Evolutionary conservation across 345 rosid species (phyloP), one percentile per base, ranked within the genome.

Genomic region (Ceriops zippeliana): DNA sequence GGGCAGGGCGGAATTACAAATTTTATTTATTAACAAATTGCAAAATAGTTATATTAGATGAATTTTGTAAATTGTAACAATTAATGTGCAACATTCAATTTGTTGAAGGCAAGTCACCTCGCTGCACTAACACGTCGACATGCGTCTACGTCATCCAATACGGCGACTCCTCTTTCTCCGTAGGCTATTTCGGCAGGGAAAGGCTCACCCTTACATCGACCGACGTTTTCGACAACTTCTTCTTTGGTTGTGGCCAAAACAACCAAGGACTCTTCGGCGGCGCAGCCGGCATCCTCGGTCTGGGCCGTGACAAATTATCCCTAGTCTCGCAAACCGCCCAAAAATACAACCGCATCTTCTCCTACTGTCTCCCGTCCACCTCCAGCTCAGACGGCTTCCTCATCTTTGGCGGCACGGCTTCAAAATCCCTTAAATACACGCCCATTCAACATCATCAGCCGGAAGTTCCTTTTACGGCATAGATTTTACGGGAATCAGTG

Each of bases 331-430:
- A 93, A 76, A 86, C 92, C 0, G 83, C 87, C 2, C 5, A 57
- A 1, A 80, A 80, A 21, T 93, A 88, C 83, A 85, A 82, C 37
- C 83, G 86, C 38, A 27, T 86, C 60, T 93, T 93, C 82, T 91
- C 98, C 37, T 91, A 93, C 37, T 93, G 98, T 58, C 86, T 93
- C 3, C 97, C 98, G 0, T 86, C 98, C 5, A 76, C 95, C 27
- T 0, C 90, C 2, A 70, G 83, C 82, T 67, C 82, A 59, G 85
- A 88, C 10, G 98, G 98, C 1, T 86, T 83, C 82, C 89, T 93
- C 74, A 81, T 84, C 3, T 89, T 93, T 62, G 78, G 85, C 38
- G 65, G 72, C 65, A 32, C 42, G 8, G 10, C 67, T 34, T 82
- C 89, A 1, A 67, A 72, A 5, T 68, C 88, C 3, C 73, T 81